These are phyloP conservation scores for Penicillium sp. DNA, from an alignment of 2,329 filamentous ascomycete species.

Conservation along the genomic window DNA sequence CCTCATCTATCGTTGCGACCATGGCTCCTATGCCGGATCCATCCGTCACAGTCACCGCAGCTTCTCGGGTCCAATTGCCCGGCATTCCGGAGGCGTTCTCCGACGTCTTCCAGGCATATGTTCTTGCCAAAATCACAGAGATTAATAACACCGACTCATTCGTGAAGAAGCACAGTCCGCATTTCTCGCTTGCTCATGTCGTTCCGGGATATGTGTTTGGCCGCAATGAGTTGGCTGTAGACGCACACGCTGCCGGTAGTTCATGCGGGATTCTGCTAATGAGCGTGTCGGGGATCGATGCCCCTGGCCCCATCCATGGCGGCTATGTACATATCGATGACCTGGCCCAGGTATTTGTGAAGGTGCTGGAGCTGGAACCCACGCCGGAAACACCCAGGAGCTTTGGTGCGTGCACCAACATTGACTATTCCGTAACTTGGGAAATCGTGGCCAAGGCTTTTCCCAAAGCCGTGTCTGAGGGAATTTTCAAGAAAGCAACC, in stretches of 20 bases:
- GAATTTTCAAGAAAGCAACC: not conserved
- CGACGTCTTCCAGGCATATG: not conserved
- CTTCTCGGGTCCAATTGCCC: not conserved
- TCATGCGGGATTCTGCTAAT: not conserved
- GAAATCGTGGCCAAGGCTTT: not conserved
- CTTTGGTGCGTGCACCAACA: not conserved
- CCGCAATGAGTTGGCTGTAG: slow-evolving; percentile 25
- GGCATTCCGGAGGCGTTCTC: not conserved
- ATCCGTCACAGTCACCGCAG: not conserved
- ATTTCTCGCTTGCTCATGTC: slow-evolving; percentile 28
- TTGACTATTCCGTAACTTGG: not conserved
- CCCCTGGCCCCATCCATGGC: slow-evolving; percentile 13
- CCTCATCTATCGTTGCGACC: not conserved
- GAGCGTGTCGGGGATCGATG: slow-evolving; percentile 7
- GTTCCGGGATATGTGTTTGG: slow-evolving; percentile 26
- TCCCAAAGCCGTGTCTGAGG: not conserved
- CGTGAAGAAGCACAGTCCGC: slow-evolving; percentile 15
- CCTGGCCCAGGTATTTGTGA: slow-evolving; percentile 27
- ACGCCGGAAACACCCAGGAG: not conserved
- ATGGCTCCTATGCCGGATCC: not conserved
- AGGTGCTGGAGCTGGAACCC: slow-evolving; percentile 18
- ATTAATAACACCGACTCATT: not conserved
- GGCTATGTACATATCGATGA: slow-evolving; percentile 26
- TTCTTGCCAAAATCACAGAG: not conserved
- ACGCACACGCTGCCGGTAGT: slow-evolving; percentile 16